Percentiles rank a stretch among this genome's conserved stretches.
Evolutionary conservation across 305 asterid species (phyloP).

Genomic region (Andrographis paniculata): DNA sequence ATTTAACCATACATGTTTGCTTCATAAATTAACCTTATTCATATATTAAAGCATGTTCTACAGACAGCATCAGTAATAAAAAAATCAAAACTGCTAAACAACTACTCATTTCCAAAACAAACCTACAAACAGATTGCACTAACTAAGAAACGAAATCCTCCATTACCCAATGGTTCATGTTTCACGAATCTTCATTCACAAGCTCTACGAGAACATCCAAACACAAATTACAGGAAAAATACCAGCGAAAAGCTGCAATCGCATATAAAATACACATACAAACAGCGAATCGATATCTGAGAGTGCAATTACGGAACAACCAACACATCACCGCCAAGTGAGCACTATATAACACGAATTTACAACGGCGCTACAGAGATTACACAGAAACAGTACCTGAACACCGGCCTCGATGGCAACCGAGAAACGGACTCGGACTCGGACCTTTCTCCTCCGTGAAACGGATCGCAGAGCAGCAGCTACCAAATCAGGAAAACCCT

Average conservation of each 20-base stretch:
- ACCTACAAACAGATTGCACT: too few relatives aligned
- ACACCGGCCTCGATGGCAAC: slow-evolving; percentile 1
- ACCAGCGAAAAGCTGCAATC: neutral
- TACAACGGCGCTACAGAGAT: neutral
- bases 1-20: too few relatives aligned
- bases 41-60: too few relatives aligned
- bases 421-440: slow-evolving; percentile 10
- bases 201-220: neutral
- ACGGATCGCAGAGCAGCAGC: slow-evolving; percentile 12
- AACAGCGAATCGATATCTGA: neutral
- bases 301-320: slow-evolving; percentile 5
- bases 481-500: slow-evolving; percentile 21
- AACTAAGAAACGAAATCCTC: too few relatives aligned
- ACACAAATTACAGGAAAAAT: neutral
- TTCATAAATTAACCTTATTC: too few relatives aligned
- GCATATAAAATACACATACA: neutral
- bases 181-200: slow-evolving; percentile 1
- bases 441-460: slow-evolving; percentile 4
- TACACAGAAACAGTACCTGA: slow-evolving; percentile 22
- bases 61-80: too few relatives aligned
- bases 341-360: neutral
- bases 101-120: too few relatives aligned
- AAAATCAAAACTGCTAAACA: too few relatives aligned
- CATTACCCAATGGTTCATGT: neutral
- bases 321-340: neutral